Evolutionary conservation across 2,329 filamentous ascomycete genomes (phyloP), one percentile per base, ranked within the genome.

Genomic region (Clathrospora elynae): DNA sequence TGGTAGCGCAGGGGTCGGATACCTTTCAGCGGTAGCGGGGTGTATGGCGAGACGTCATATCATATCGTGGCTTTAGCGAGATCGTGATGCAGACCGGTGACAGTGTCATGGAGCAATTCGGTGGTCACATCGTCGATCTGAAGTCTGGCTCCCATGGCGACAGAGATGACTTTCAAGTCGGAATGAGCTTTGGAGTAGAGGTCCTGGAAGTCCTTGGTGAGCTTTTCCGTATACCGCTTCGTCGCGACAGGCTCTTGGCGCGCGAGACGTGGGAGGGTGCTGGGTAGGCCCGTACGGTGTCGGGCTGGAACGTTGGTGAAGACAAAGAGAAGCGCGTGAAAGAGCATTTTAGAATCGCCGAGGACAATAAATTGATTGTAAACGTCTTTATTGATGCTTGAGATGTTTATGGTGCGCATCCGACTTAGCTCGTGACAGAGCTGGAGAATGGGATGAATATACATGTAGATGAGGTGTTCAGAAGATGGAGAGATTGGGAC

Each of bases 31-130:
- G 46, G 36, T 10, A 49, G 19, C 9, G 41, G 41, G 8, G 33
- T 33, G 16, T 49, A 49, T 10, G 36, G 41, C 11, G 46, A 23
- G 17, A 49, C 30, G 12, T 14, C 24, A 13, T 41, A 36, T 42
- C 41, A 49, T 19, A 29, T 45, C 2, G 9, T 10, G 8, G 20
- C 35, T 13, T 7, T 16, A 12, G 23, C 14, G 4, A 45, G 19
- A 12, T 28, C 9, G 2, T 23, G 14, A n/a, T 49, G 36, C 10
- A 49, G 24, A 6, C 19, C 20, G 6, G 17, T 14, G 5, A 49
- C 10, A 12, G 31, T 33, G 11, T 23, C 23, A 13, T 41, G 35
- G 25, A 28, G n/a, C n/a, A n/a, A n/a, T n/a, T n/a, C n/a, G 17
- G 20, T 17, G 17, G 19, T 18, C 6, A 33, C 32, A 5, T 37